Evolutionary conservation across 176 grass and related monocot species (phyloP).

Genomic region (Carex littledalei): DNA sequence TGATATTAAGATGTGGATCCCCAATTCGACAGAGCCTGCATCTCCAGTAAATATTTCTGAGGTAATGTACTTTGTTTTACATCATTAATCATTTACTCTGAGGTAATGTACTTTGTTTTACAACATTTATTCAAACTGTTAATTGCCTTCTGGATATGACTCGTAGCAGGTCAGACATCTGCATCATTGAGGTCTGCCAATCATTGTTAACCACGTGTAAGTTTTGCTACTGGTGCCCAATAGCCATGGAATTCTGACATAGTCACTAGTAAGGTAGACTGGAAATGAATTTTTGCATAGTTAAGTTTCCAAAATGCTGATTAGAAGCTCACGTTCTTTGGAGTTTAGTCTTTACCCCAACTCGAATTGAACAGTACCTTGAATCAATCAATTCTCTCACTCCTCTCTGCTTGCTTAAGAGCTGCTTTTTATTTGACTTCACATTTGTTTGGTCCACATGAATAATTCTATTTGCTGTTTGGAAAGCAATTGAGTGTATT

Average conservation of each 20-base stretch:
- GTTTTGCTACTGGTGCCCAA: neutral
- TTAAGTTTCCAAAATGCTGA: too few species aligned
- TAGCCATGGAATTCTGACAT: neutral
- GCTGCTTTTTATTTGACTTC: neutral
- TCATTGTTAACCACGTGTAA: neutral
- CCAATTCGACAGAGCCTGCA: constrained; percentile 50
- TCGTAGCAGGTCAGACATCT: neutral
- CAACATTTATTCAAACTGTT: neutral
- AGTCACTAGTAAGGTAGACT: neutral
- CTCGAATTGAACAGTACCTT: neutral
- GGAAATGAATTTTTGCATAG: neutral
- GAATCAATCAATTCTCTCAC: neutral
- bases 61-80: constrained; percentile 33
- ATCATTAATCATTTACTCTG: constrained; percentile 18
- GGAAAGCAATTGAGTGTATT: neutral
- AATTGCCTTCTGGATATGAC: too few species aligned
- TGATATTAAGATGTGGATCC: constrained; percentile 86
- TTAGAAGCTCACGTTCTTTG: neutral
- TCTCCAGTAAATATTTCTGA: constrained; percentile 47
- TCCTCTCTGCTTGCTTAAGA: neutral
- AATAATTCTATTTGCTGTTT: neutral
- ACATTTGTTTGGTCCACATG: neutral
- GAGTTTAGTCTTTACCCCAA: neutral
- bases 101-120: constrained; percentile 37
- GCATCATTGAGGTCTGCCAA: neutral